Base-by-base conservation (phyloP, 2,329 filamentous ascomycete species). In the Fusarium sacchari region DNA sequence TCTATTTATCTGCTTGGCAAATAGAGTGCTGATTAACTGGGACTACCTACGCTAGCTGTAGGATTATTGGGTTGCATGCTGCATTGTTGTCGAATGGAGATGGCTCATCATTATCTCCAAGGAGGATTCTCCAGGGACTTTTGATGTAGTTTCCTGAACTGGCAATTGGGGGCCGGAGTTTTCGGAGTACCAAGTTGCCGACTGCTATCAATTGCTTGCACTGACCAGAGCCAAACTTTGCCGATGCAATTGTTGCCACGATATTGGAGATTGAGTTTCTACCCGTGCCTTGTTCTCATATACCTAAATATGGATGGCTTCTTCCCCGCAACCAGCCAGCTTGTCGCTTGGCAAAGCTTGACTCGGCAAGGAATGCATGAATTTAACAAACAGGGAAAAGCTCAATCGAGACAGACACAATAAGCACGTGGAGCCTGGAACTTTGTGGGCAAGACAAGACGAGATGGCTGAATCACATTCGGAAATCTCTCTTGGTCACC, bases 131-230 rank as follows among this genome's bases (percentile, higher is more conserved):
- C 60, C 39, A 43, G 53, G 65, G 39, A 70, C 64, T 71, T 71
- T 52, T 68, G 60, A 24, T 12, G 14, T 18, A 39, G 26, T 28
- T 60, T 11, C 71, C 71, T 15, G 44, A 71, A 55, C 2, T 39
- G 55, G 71, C 12, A 67, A 71, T 12, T 44, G 32, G 7, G 28
- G 22, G 9, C n/a, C 58, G 71, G 71, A 64, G 71, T 74, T 71
- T 49, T 57, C 71, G 71, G 71, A 68, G 58, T 44, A 24, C n/a
- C 10, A 26, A 34, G 26, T 58, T 58, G 40, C 36, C 52, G 20
- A 13, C 50, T 53, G 24, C 10, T 22, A 18, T n/a, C 7, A 36
- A 26, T 22, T 26, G 13, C 12, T n/a, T 22, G 24, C 11, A 39
- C 18, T 20, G 34, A 8, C 14, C 24, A 34, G 50, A 28, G 39